Base-by-base conservation (phyloP, 768 basidiomycete species). In the Mrakia gelida region DNA sequence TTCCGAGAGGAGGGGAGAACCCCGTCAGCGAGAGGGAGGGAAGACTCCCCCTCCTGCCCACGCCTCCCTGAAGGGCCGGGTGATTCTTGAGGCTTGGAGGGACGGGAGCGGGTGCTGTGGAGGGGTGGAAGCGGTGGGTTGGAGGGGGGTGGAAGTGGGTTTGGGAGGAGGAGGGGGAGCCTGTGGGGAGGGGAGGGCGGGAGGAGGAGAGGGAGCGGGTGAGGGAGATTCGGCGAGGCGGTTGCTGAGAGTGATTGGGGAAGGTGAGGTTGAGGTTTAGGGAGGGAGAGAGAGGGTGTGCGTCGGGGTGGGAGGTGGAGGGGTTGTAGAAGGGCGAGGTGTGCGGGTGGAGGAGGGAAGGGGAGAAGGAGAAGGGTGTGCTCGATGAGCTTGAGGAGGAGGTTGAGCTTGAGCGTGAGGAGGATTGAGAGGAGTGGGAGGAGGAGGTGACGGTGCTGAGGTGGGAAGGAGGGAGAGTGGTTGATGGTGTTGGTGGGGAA, bases 121-220 rank as follows among this genome's bases (percentile, higher is more conserved):
- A 45, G 43, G 67, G 67, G 23, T 70, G 67, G 38, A 70, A 70
- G 26, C 67, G 41, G 10, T 70, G 67, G 2, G 23, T n/a, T 23
- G 67, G 67, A 15, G 67, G 67, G 3, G 67, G 67, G 41, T 70
- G 67, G 34, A 41, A 41, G 34, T 70, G 67, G 11, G 67, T 70
- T 70, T 70, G 67, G n/a, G 67, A 23, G 7, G 67, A 45, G 41
- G 67, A 38, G 4, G 67, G 41, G 26, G 41, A 21, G 67, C 9
- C 18, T 21, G 23, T 70, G 34, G 38, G 67, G 0, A 41, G 67
- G n/a, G 9, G 38, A n/a, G 32, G 38, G 9, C 34, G 32, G 67
- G 34, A 23, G 18, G 67, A 70, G 34, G 67, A 70, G 18, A 45
- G 34, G 67, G 67, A 70, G 67, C 67, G 67, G 18, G 67, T 70